These are phyloP conservation scores for Veloboletus limbatus DNA, from an alignment of 1,284 basidiomycete species.

Conservation along the genomic window DNA sequence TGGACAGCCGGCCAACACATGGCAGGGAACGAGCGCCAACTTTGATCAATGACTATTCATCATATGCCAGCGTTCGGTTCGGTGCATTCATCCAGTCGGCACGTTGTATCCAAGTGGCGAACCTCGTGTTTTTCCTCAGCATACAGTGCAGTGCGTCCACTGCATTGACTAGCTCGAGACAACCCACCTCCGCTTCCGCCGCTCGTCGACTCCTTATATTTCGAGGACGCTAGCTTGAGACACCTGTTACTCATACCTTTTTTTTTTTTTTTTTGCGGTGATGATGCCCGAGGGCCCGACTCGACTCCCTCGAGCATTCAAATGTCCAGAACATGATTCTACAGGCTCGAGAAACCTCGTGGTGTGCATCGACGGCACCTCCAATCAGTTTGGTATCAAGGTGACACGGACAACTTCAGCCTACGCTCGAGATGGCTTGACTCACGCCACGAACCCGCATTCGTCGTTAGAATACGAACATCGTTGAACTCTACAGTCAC, in stretches of 20 bases:
- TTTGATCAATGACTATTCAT: not conserved
- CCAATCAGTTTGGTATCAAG: constrained; percentile 35
- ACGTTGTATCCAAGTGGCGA: constrained; percentile 13
- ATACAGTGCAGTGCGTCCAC: not conserved
- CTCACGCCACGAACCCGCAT: not conserved
- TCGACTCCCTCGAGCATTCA: constrained; percentile 1
- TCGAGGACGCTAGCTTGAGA: not conserved
- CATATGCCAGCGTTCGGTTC: not conserved
- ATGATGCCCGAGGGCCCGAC: constrained; percentile 1
- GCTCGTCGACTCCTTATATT: not conserved
- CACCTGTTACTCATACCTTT: not conserved
- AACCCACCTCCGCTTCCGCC: not conserved
- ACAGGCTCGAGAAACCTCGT: constrained; percentile 30
- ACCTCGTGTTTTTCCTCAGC: constrained; percentile 13
- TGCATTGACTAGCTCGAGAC: not conserved
- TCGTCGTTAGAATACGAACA: constrained; percentile 35
- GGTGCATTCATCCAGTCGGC: not conserved
- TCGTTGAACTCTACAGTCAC: constrained; percentile 36
- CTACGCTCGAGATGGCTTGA: not conserved
- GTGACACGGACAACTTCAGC: constrained; percentile 20
- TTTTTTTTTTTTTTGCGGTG: constrained; percentile 5
- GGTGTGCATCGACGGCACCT: constrained; percentile 39
- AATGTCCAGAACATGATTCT: constrained; percentile 5
- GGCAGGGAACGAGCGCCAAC: not conserved
- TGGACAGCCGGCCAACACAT: not conserved